A percentile compares a stretch with the other conserved stretches of the same genome.
These are phyloP conservation scores for Exophiala sp. DNA, from an alignment of 2,329 filamentous ascomycete genomes.

Conservation along the genomic window DNA sequence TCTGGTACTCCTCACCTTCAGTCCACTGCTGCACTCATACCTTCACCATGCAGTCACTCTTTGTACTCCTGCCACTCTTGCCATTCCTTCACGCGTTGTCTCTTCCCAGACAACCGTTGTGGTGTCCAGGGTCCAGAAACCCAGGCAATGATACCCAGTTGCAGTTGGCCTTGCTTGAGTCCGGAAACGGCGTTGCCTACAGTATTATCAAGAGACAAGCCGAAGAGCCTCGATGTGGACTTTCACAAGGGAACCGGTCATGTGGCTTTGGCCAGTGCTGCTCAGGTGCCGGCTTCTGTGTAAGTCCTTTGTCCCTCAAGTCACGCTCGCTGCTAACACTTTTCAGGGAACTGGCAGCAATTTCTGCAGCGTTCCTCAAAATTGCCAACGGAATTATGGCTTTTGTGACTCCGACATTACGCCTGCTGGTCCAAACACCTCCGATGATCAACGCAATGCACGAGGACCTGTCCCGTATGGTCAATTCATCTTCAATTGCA, in stretches of 20 bases:
- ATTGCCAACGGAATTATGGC: slow-evolving; percentile 24
- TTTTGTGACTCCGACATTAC: slow-evolving; percentile 22
- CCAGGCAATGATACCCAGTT: not conserved
- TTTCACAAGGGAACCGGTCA: not conserved
- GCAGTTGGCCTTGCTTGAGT: not conserved
- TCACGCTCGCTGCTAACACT: slow-evolving; percentile 1
- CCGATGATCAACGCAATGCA: slow-evolving; percentile 8
- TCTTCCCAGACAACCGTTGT: no score
- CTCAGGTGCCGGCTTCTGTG: slow-evolving; percentile 23
- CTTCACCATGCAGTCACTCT: not conserved
- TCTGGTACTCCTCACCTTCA: not conserved
- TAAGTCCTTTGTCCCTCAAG: slow-evolving; percentile 5
- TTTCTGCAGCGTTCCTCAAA: slow-evolving; percentile 23
- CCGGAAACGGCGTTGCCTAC: not conserved
- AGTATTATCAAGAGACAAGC: not conserved
- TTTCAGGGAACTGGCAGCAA: slow-evolving; percentile 15
- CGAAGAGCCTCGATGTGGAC: slow-evolving; percentile 3
- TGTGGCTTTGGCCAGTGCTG: slow-evolving; percentile 19
- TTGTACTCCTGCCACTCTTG: not conserved
- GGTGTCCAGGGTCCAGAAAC: no score
- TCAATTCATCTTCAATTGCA: slow-evolving; percentile 42
- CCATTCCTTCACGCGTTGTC: not conserved
- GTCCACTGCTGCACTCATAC: not conserved
- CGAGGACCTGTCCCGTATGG: slow-evolving; percentile 35
- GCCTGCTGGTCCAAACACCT: slow-evolving; percentile 19